Conservation (phyloP, 306 rosid genomes). For the Cucurbita pepo region DNA sequence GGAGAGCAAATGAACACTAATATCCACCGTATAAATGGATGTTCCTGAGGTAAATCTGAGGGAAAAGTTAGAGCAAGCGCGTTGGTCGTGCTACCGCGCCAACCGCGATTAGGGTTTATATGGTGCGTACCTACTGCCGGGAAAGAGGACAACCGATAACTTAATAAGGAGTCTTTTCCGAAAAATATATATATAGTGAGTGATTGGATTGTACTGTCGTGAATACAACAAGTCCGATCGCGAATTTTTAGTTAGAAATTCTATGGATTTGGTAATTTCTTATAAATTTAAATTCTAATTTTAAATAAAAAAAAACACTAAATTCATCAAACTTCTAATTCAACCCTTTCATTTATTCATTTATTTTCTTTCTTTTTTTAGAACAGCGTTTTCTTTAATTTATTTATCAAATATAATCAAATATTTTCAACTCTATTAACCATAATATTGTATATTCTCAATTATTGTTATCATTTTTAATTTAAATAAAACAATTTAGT, state of each 20-base stretch:
- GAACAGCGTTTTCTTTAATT: not conserved
- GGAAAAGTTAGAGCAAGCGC: not conserved
- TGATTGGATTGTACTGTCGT: not conserved
- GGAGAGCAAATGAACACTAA: not conserved
- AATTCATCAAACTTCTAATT: no score
- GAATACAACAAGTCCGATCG: not conserved
- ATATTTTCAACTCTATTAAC: not conserved
- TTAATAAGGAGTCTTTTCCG: not conserved
- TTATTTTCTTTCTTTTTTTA: no score
- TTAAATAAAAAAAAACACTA: no score
- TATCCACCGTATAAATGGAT: not conserved
- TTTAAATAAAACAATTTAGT: not conserved
- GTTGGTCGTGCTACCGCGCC: not conserved
- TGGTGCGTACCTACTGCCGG: not conserved
- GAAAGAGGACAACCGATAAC: not conserved
- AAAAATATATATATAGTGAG: not conserved
- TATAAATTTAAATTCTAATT: no score
- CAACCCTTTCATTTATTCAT: not conserved
- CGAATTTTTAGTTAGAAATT: no score
- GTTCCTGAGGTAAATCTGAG: not conserved
- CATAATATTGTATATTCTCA: not conserved
- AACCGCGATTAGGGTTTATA: conserved; percentile 2
- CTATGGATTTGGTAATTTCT: no score
- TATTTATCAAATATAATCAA: not conserved
- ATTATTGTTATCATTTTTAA: not conserved